Conservation (phyloP, 176 grass and related monocot genomes). For the Avena eriantha region DNA sequence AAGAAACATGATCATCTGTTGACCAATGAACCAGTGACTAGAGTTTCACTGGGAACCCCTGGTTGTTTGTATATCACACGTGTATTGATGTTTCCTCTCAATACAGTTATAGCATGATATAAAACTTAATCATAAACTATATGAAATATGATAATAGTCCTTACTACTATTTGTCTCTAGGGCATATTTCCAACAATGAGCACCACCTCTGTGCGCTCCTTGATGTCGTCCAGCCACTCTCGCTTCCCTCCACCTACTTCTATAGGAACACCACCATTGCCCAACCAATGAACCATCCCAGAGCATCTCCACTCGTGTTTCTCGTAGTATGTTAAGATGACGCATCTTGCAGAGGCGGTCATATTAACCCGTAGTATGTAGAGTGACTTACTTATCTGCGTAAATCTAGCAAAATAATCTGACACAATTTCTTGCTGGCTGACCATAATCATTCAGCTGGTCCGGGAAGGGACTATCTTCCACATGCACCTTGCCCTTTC, state of each 20-base stretch:
- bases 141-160: too few species aligned
- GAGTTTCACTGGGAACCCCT: too few species aligned
- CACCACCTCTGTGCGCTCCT: slow-evolving; percentile 37
- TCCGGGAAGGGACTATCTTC: not conserved
- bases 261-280: slow-evolving; percentile 73
- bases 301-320: too few species aligned
- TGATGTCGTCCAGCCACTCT: slow-evolving; percentile 46
- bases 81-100: too few species aligned
- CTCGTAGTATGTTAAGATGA: too few species aligned
- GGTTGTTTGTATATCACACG: too few species aligned
- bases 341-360: not conserved
- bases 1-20: too few species aligned
- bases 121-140: too few species aligned
- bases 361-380: not conserved
- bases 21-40: too few species aligned
- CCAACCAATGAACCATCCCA: slow-evolving; percentile 72
- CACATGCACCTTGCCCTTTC: not conserved
- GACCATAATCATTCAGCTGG: not conserved
- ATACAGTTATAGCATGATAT: too few species aligned
- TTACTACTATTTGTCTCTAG: too few species aligned
- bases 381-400: not conserved
- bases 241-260: slow-evolving; percentile 45
- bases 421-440: not conserved
- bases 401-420: not conserved
- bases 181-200: too few species aligned